A percentile compares a stretch with the other conserved stretches of the same genome.
Evolutionary conservation across 257 asterid species (phyloP).

Genomic region (Nicotiana tabacum): DNA sequence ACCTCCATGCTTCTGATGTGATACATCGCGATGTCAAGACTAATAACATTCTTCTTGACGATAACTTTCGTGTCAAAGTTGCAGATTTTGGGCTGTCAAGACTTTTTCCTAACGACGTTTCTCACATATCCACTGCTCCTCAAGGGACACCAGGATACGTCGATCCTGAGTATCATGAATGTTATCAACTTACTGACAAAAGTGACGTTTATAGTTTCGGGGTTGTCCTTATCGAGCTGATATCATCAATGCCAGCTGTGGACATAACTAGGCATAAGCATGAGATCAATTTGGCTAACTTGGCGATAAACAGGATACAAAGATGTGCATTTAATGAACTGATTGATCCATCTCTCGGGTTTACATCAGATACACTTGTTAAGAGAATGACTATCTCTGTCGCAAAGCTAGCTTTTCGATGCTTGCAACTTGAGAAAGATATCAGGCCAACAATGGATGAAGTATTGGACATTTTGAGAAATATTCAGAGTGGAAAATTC

Average conservation of each 20-base stretch:
- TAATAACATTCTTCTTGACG: slow-evolving; percentile 7
- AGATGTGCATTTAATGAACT: slow-evolving; percentile 10
- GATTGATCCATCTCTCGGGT: slow-evolving; percentile 11
- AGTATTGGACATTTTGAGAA: slow-evolving; percentile 12
- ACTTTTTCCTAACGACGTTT: neutral
- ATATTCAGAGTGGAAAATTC: neutral
- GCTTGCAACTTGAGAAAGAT: slow-evolving; percentile 17
- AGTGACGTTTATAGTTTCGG: slow-evolving; percentile 8
- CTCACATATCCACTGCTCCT: slow-evolving; percentile 13
- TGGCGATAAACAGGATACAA: slow-evolving; percentile 8
- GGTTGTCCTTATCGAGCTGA: slow-evolving; percentile 10
- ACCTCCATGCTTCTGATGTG: slow-evolving; percentile 15
- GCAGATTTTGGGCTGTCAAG: slow-evolving; percentile 11
- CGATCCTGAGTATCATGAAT: slow-evolving; percentile 9
- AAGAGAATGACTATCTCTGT: slow-evolving; percentile 6
- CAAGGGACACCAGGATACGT: slow-evolving; percentile 8
- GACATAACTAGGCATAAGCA: slow-evolving; percentile 5
- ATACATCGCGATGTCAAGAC: slow-evolving; percentile 13
- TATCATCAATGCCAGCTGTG: slow-evolving; percentile 17
- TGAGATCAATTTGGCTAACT: slow-evolving; percentile 17
- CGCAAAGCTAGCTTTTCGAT: slow-evolving; percentile 20
- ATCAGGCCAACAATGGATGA: slow-evolving; percentile 20
- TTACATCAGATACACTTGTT: neutral
- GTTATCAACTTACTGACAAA: slow-evolving; percentile 9
- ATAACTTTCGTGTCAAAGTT: slow-evolving; percentile 9